phyloP scores from a whole-genome alignment of 2,329 filamentous ascomycete species.

The Apiospora marii region DNA sequence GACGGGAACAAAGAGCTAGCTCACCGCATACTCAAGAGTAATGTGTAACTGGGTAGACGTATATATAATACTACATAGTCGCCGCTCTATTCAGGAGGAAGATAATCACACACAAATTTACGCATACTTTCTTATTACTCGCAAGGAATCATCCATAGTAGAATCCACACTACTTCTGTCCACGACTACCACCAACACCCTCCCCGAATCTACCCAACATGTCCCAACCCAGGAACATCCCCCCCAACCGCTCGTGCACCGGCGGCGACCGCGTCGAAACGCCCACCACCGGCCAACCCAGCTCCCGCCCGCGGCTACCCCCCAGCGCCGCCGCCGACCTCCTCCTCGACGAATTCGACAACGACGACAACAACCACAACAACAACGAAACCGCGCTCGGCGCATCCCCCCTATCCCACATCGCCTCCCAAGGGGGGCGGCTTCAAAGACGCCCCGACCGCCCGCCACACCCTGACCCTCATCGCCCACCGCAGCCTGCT shows the following conservation, averaged over 20 bases:
- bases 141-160: not conserved
- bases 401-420: not conserved
- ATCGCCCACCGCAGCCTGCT: conserved; percentile 15
- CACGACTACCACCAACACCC: not conserved
- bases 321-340: no score
- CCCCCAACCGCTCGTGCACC: not conserved
- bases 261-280: not conserved
- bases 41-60: not conserved
- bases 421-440: not conserved
- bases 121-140: not conserved
- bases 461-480: conserved; percentile 11
- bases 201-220: not conserved
- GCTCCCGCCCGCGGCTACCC: not conserved
- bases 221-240: not conserved
- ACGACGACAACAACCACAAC: not conserved
- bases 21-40: not conserved
- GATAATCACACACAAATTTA: not conserved
- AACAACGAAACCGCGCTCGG: not conserved
- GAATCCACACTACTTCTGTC: not conserved
- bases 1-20: not conserved
- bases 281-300: not conserved
- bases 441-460: conserved; percentile 10
- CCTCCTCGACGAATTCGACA: not conserved
- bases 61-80: not conserved
- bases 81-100: not conserved